Conservation (phyloP, 495 filamentous ascomycete species). For the Penicillium bovifimosum region DNA sequence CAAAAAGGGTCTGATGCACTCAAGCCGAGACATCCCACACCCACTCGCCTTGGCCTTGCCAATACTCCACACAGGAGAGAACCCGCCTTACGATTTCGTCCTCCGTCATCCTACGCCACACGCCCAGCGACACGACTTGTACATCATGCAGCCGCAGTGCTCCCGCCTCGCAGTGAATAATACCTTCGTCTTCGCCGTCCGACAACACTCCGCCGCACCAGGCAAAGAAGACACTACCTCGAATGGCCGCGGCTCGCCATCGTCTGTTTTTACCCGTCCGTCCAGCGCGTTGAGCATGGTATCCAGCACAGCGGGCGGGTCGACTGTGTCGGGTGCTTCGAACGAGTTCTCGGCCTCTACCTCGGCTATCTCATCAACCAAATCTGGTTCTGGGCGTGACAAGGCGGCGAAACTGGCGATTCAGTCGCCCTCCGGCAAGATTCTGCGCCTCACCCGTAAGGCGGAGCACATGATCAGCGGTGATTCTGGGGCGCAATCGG, state of each 20-base stretch:
- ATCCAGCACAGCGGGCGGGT: constrained; percentile 41
- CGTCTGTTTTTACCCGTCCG: constrained; percentile 63
- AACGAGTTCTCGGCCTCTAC: constrained; percentile 45
- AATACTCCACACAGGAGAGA: constrained; percentile 82
- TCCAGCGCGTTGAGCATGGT: constrained; percentile 77
- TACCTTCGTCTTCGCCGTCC: constrained; percentile 93
- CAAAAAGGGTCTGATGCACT: constrained; percentile 91
- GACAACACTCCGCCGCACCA: constrained; percentile 77
- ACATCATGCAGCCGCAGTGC: constrained; percentile 93
- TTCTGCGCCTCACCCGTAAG: constrained; percentile 83
- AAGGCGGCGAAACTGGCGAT: constrained; percentile 97
- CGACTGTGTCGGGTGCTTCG: constrained; percentile 35
- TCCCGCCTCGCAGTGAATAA: constrained; percentile 82
- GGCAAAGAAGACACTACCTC: constrained; percentile 40
- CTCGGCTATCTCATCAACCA: constrained; percentile 51
- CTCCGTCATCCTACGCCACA: constrained; percentile 93
- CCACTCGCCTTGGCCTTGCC: constrained; percentile 87
- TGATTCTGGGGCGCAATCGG: constrained; percentile 37
- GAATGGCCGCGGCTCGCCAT: constrained; percentile 51
- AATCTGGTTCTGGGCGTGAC: constrained; percentile 45
- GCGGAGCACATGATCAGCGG: constrained; percentile 60
- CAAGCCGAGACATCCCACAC: constrained; percentile 88
- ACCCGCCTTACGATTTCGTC: constrained; percentile 89
- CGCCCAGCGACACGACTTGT: constrained; percentile 92
- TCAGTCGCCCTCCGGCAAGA: constrained; percentile 93